phyloP scores from a whole-genome alignment of 345 rosid species.

The Citrus cavaleriei region DNA sequence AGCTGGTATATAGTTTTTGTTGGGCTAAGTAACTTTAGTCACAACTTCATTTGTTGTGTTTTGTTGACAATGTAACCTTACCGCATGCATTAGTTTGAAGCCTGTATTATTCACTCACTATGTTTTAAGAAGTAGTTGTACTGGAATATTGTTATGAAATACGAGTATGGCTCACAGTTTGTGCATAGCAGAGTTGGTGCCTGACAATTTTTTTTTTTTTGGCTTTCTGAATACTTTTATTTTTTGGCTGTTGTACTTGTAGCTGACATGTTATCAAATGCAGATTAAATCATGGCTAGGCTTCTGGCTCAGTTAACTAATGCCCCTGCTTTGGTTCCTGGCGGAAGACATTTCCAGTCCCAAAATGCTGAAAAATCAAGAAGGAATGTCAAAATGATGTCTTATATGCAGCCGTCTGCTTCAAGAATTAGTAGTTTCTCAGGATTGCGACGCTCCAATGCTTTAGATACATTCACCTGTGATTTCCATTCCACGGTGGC shows the following conservation, averaged over 20 bases:
- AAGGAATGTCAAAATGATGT: slow-evolving; percentile 44
- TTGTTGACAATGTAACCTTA: background rate
- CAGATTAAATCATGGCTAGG: slow-evolving; percentile 67
- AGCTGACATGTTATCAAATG: slow-evolving; percentile 22
- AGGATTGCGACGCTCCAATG: slow-evolving; percentile 54
- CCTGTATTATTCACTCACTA: background rate
- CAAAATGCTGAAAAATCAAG: slow-evolving; percentile 45
- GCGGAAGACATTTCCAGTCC: slow-evolving; percentile 37
- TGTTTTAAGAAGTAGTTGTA: background rate
- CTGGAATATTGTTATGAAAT: background rate
- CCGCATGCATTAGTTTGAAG: background rate
- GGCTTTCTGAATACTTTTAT: background rate
- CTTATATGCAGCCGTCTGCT: slow-evolving; percentile 27
- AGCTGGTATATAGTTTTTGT: background rate
- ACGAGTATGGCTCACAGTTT: background rate
- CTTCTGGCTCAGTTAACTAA: slow-evolving; percentile 53
- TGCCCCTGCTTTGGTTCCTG: slow-evolving; percentile 36
- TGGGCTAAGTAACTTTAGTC: background rate
- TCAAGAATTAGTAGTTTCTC: slow-evolving; percentile 47
- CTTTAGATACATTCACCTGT: slow-evolving; percentile 36
- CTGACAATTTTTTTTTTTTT: background rate
- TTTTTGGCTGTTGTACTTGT: background rate
- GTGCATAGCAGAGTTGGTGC: background rate
- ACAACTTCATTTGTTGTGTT: background rate
- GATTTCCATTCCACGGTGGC: slow-evolving; percentile 50